Evolutionary conservation across 2,329 filamentous ascomycete genomes (phyloP).

Genomic region (Teratosphaeria viscida): DNA sequence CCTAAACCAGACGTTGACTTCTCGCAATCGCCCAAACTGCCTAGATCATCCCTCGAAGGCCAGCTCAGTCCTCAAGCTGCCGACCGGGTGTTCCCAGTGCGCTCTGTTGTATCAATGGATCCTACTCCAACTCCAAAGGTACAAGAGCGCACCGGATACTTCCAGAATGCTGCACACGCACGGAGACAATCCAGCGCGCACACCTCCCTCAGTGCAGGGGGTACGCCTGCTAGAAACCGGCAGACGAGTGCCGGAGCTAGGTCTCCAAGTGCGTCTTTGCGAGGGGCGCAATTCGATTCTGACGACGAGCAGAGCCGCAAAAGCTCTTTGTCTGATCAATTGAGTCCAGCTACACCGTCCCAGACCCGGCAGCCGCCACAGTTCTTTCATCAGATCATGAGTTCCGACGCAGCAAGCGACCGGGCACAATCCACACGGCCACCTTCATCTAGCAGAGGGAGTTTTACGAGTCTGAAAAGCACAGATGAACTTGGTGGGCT

Average conservation of each 20-base stretch:
- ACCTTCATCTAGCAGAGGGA: constrained; percentile 17
- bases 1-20: constrained; percentile 2
- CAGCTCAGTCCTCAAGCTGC: constrained; percentile 29
- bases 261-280: background rate
- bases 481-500: constrained; percentile 39
- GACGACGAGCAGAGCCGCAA: background rate
- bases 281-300: background rate
- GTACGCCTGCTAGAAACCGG: background rate
- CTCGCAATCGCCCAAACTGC: background rate
- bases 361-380: constrained; percentile 1
- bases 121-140: constrained; percentile 31
- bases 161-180: constrained; percentile 18
- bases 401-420: constrained; percentile 13
- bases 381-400: constrained; percentile 5
- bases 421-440: constrained; percentile 17
- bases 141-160: constrained; percentile 23
- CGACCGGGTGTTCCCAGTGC: constrained; percentile 69
- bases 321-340: background rate
- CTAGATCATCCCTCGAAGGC: constrained; percentile 9
- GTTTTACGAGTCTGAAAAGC: constrained; percentile 22
- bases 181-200: constrained; percentile 5
- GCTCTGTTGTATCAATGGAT: constrained; percentile 65
- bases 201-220: background rate
- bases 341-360: background rate
- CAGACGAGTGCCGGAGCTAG: background rate